A percentile compares a stretch with the other conserved stretches of the same genome.
These are phyloP conservation scores for Penicillium sp. DNA, from an alignment of 2,329 filamentous ascomycete genomes.

Conservation along the genomic window DNA sequence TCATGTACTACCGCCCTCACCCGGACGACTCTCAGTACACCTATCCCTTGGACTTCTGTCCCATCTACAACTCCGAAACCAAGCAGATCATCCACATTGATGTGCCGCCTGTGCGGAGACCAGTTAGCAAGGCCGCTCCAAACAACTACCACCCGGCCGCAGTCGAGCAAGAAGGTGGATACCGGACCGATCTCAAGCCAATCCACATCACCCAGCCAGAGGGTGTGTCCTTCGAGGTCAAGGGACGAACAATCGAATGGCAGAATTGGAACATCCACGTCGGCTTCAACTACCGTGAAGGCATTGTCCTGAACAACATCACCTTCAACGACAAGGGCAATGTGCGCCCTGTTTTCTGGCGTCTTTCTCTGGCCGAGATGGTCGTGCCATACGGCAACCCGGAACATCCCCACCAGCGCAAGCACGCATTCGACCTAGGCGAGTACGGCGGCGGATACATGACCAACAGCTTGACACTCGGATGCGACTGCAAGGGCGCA, in stretches of 20 bases:
- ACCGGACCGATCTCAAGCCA: constrained; percentile 75
- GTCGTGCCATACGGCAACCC: constrained; percentile 70
- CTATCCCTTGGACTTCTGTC: constrained; percentile 89
- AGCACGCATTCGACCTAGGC: constrained; percentile 48
- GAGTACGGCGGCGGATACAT: constrained; percentile 50
- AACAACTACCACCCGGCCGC: constrained; percentile 77
- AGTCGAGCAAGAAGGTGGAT: constrained; percentile 72
- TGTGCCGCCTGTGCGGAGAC: constrained; percentile 72
- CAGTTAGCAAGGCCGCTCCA: constrained; percentile 66
- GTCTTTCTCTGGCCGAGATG: constrained; percentile 88
- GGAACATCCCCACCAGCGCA: constrained; percentile 48
- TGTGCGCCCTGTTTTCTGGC: constrained; percentile 78
- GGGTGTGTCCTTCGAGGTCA: constrained; percentile 79
- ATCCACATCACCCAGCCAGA: constrained; percentile 86
- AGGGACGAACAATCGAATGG: constrained; percentile 74
- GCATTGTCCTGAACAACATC: constrained; percentile 86
- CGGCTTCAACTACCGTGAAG: constrained; percentile 92
- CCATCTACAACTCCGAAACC: constrained; percentile 81
- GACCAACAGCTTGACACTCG: constrained; percentile 47
- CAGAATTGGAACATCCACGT: constrained; percentile 93
- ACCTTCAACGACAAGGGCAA: constrained; percentile 81
- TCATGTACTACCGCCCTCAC: constrained; percentile 93
- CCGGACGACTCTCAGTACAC: constrained; percentile 86
- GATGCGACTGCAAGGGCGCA: constrained; percentile 49
- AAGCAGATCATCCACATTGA: constrained; percentile 79